Percentiles rank a stretch among this genome's conserved stretches.
These are phyloP conservation scores for Ophiostoma sp. DNA, from an alignment of 2,329 filamentous ascomycete genomes.

Conservation along the genomic window DNA sequence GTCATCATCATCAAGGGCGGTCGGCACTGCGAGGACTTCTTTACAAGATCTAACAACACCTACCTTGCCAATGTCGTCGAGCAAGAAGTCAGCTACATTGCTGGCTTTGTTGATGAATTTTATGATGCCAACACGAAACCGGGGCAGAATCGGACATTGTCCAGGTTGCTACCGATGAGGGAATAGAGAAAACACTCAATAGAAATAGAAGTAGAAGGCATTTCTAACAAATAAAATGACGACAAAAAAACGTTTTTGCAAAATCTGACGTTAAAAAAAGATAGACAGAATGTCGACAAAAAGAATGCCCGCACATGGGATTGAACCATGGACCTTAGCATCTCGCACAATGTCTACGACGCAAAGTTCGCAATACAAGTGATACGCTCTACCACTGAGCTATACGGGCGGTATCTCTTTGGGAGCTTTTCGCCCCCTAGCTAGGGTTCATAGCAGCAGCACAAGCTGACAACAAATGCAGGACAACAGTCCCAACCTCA, in stretches of 20 bases:
- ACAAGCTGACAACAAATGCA: background rate
- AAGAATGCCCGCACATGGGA: constrained; percentile 30
- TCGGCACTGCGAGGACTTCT: constrained; percentile 56
- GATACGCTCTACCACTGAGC: constrained; percentile 32
- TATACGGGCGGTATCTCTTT: constrained; percentile 27
- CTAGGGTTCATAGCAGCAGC: background rate
- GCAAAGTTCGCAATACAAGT: constrained; percentile 28
- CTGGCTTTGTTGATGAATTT: constrained; percentile 55
- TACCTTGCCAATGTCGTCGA: constrained; percentile 49
- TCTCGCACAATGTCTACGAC: constrained; percentile 31
- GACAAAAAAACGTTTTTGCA: too few species aligned
- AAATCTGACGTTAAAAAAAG: background rate
- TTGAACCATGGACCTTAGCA: constrained; percentile 30
- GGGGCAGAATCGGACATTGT: background rate
- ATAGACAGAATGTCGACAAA: background rate
- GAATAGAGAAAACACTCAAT: too few species aligned
- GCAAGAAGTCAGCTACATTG: constrained; percentile 50
- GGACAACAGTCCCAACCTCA: background rate
- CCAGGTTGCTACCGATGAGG: background rate
- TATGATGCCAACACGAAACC: constrained; percentile 31
- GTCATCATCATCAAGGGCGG: constrained; percentile 55
- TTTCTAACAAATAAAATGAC: background rate
- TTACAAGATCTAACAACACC: constrained; percentile 46
- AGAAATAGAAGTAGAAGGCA: background rate
- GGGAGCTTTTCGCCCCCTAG: background rate